Evolutionary conservation across 164 flowering plant species (phyloP), one percentile per base, ranked within the genome.

Genomic region (Sextonia rubra): DNA sequence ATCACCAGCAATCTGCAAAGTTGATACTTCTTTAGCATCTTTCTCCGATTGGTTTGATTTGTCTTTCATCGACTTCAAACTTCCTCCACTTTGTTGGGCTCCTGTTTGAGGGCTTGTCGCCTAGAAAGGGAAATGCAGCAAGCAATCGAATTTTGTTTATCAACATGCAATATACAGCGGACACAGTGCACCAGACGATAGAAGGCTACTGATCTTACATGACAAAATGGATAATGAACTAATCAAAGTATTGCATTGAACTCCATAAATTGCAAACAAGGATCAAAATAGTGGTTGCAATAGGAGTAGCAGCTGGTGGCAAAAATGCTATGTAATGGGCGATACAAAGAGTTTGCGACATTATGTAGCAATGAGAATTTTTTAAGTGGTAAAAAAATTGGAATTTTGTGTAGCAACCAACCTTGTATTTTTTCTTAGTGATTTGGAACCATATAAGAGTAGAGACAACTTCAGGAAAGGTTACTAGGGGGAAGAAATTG

Each of bases 41-140:
- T 91, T 95, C 62, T 92, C 98, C 66, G 82, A 76, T 77, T 85
- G 83, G 68, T 79, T 67, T 4, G 90, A 69, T 82, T 96, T 96
- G 8, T 95, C 99, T 76, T 96, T 96, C 90, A 88, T 81, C 47
- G 97, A 88, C 81, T 96, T 96, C 83, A 90, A 74, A 82, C 86
- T 91, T 69, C 92, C 91, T 64, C 94, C 90, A 73, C 83, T 72
- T 82, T 85, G 90, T 71, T 81, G 91, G 73, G 80, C 85, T 61
- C 92, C 91, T 66, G 93, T 90, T 77, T 89, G 99, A 71, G 99
- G 98, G 80, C 99, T 96, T 47, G 95, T 86, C 49, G 97, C 98
- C 99, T 96, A 73, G 62, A 44, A 44, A 44, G 26, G 26, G 0
- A 71, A 60, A 47, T 47, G 12, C 12, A 12, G 49, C 7, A 6